Percentiles rank a stretch among this genome's conserved stretches.
Conservation (phyloP, 345 rosid species). For the Boechera stricta region DNA sequence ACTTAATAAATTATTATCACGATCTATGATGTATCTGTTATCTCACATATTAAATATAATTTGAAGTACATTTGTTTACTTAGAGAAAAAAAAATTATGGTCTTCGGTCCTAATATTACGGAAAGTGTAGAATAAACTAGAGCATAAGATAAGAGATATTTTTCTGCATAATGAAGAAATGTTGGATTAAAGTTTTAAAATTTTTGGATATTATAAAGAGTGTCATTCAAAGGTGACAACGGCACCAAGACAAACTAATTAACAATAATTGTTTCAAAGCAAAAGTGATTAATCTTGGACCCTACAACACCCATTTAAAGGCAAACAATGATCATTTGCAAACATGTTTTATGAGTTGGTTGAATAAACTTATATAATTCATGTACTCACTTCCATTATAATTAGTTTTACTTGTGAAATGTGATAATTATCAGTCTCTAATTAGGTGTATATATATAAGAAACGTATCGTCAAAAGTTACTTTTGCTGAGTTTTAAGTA, state of each 20-base stretch:
- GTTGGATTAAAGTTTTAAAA: neutral
- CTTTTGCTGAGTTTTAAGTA: constrained; percentile 29
- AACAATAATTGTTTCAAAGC: constrained; percentile 32
- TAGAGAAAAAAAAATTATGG: neutral
- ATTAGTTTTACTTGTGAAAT: constrained; percentile 18
- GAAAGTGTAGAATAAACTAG: constrained; percentile 25
- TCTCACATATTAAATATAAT: neutral
- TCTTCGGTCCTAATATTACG: constrained; percentile 30
- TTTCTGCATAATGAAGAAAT: constrained; percentile 6
- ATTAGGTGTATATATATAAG: constrained; percentile 15
- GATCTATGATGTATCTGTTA: too few relatives aligned
- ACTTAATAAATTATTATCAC: too few relatives aligned
- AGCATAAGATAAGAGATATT: neutral
- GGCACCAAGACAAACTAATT: constrained; percentile 43
- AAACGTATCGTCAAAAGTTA: constrained; percentile 31
- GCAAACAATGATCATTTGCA: constrained; percentile 40
- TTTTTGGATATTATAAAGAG: constrained; percentile 8
- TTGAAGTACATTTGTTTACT: neutral
- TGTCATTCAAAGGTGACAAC: constrained; percentile 39
- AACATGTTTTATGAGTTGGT: constrained; percentile 37
- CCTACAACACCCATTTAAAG: constrained; percentile 44
- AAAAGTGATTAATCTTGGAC: constrained; percentile 37
- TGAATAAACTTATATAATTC: constrained; percentile 40
- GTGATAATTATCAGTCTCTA: constrained; percentile 17
- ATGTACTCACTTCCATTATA: constrained; percentile 13